Evolutionary conservation across 371 early-diverging fungal genomes (phyloP), one percentile per base, ranked within the genome.

Genomic region (Synchytrium microbalum): DNA sequence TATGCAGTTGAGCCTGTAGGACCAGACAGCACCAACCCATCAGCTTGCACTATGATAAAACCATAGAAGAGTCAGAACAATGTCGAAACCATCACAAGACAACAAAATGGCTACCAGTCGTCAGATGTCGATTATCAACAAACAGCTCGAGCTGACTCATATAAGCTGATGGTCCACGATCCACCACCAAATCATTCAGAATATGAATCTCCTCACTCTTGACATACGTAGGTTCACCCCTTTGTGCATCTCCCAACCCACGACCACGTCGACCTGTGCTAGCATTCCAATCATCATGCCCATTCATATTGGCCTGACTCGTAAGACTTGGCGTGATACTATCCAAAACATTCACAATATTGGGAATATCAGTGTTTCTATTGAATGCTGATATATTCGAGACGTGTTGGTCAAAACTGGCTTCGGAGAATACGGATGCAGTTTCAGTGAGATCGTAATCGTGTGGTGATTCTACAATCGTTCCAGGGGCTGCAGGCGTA

Each of bases 21-120:
- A 1, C 96, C 94, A 0, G 93, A 88, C 63, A 97, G 77, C 32
- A 90, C 88, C 59, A 97, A 70, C 0, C 96, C 97, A 70, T 97
- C 97, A 1, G 82, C 82, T 56, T 75, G 73, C n/a, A 78, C 67
- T 1, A n/a, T n/a, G n/a, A n/a, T n/a, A n/a, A n/a, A n/a, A n/a
- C n/a, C n/a, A n/a, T n/a, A n/a, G n/a, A n/a, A n/a, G n/a, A n/a
- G n/a, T n/a, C n/a, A n/a, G n/a, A n/a, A n/a, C n/a, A n/a, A n/a
- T n/a, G n/a, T n/a, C n/a, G n/a, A n/a, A n/a, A n/a, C n/a, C n/a
- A n/a, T n/a, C n/a, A n/a, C n/a, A n/a, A n/a, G n/a, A n/a, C n/a
- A n/a, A n/a, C n/a, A n/a, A n/a, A n/a, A n/a, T n/a, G n/a, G n/a
- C n/a, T n/a, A n/a, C n/a, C n/a, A n/a, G 74, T 75, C 26, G 82